Conservation (phyloP, 1,284 basidiomycete genomes). For the Phellopilus nigrolimitatus region DNA sequence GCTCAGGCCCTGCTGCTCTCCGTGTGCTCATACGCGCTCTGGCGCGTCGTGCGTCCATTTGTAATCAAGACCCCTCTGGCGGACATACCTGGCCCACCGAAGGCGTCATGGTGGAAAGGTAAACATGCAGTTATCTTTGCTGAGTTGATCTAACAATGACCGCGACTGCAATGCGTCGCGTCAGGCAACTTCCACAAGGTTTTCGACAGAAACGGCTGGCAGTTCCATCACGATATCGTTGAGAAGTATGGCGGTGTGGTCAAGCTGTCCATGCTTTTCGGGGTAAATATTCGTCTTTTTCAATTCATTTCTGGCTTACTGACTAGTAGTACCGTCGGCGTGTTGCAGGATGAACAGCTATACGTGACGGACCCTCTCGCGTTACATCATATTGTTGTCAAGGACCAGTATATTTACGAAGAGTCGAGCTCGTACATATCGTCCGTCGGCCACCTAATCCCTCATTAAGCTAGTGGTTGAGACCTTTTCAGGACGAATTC, state of each 20-base stretch:
- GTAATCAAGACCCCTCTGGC: constrained; percentile 4
- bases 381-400: constrained; percentile 29
- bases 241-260: constrained; percentile 21
- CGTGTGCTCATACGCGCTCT: constrained; percentile 5
- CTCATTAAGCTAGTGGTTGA: background rate
- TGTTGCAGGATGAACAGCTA: constrained; percentile 19
- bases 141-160: background rate
- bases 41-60: constrained; percentile 4
- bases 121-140: background rate
- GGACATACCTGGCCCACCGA: constrained; percentile 15
- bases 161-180: no score
- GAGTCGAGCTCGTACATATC: constrained; percentile 23
- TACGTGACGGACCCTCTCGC: constrained; percentile 25
- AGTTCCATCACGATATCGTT: constrained; percentile 20
- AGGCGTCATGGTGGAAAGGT: constrained; percentile 14
- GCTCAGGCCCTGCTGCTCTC: background rate
- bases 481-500: constrained; percentile 5
- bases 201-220: constrained; percentile 15
- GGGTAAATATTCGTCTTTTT: constrained; percentile 21
- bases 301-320: background rate
- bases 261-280: constrained; percentile 20
- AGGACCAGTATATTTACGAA: constrained; percentile 30
- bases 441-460: constrained; percentile 15
- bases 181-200: constrained; percentile 20
- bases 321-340: background rate